Base-by-base conservation (phyloP, 495 filamentous ascomycete species). In the Podospora anserina region DNA sequence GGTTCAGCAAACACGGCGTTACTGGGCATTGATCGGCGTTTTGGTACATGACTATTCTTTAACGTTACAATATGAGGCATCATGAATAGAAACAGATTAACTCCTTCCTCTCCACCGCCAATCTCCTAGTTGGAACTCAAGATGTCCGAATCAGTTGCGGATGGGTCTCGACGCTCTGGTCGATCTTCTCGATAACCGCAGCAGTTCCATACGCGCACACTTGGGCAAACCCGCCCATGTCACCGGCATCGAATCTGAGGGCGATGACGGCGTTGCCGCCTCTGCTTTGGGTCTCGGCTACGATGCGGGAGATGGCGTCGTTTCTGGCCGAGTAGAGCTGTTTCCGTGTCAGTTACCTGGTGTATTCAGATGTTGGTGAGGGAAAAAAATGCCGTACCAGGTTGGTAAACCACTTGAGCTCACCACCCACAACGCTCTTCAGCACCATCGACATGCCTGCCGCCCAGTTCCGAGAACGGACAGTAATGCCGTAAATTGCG, bases 191-290 rank as follows among this genome's bases (percentile, higher is more conserved):
- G 23, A 88, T 75, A 27, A 85, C 59, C 68, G 81, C 82, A 11
- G 86, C 87, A 4, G 87, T 88, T 1, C 87, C 87, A 77, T 88
- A 88, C 0, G 85, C 86, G 72, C 83, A 85, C 64, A 84, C 82
- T 73, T 88, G 85, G n/a, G 84, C 82, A 69, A 83, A 87, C 49
- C 83, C 76, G 39, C 78, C 78, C 64, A 83, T 71, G 58, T 83
- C 82, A 18, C 78, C 78, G 6, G 80, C 76, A 72, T 89, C 86
- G 72, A 88, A 89, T 59, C 83, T 78, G 63, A 88, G 76, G 18
- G 83, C 83, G 66, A 89, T 81, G 68, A 89, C 76, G 34, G 86
- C 87, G 75, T 89, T 89, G 16, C 86, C 86, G n/a, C 85, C 85
- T 20, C 86, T 76, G 59, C 72, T 76, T 77, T 86, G 83, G 34